Evolutionary conservation across 768 basidiomycete genomes (phyloP), one percentile per base, ranked within the genome.

Genomic region (Postia placenta): DNA sequence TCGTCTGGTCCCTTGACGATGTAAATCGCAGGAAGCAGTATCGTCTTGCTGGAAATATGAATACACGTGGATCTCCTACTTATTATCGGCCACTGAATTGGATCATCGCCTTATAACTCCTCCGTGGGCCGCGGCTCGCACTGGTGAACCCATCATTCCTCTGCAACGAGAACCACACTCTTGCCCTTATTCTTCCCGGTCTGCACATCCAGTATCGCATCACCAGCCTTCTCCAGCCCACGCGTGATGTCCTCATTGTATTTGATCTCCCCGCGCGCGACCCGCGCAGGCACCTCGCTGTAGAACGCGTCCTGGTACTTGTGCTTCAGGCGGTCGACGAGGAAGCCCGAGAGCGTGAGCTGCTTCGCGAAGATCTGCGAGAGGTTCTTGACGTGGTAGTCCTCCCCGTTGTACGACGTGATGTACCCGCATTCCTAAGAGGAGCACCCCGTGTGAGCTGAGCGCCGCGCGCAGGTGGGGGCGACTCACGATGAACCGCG

Each of bases 201-300:
- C 58, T 64, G 61, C 37, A 70, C 56, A n/a, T 62, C 62, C 15
- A 58, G 6, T 24, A 73, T 50, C 19, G 64, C 69, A 48, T 69
- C 55, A 0, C 64, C 65, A 1, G 58, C 62, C 25, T 61, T 52
- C 48, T 66, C 58, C 5, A 73, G 52, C 2, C 69, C 64, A 39
- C 58, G 40, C 41, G 56, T 56, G 30, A 62, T 45, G 51, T 70
- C 51, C 56, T 74, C 66, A 47, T 59, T 49, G 56, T 67, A 63
- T 56, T 68, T 64, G 58, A 73, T 60, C 56, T 67, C 47, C 36
- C 70, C 66, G 43, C 53, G 25, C 19, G 64, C 63, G 44, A 69
- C 51, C 19, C 59, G 44, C 14, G 20, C 24, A 3, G 65, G 64
- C 30, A 67, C 46, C 46, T 61, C 62, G 25, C 48, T n/a, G 48